A percentile compares a stretch with the other conserved stretches of the same genome.
phyloP scores from a whole-genome alignment of 2,329 filamentous ascomycete genomes.

The Thermothelomyces thermophilus region DNA sequence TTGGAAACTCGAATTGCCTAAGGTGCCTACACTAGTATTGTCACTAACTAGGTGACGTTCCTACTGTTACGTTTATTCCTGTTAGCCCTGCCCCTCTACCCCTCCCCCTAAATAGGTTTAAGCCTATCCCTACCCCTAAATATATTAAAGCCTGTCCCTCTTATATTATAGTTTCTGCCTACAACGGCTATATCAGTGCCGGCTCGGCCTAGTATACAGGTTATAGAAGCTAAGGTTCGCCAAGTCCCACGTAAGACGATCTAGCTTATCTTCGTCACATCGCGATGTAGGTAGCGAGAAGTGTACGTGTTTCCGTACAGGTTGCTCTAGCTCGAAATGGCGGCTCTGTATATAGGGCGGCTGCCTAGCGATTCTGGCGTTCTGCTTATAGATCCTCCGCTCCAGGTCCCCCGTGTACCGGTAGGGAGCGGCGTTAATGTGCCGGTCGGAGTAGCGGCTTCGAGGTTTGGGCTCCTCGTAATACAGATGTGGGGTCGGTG shows the following conservation, averaged over 20 bases:
- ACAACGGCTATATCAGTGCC: constrained; percentile 9
- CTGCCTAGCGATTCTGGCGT: constrained; percentile 1
- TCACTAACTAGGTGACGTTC: too few relatives aligned
- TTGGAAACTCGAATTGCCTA: too few relatives aligned
- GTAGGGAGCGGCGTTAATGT: constrained; percentile 4
- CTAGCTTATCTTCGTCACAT: constrained; percentile 5
- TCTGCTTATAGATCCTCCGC: constrained; percentile 6
- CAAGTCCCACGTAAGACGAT: constrained; percentile 9
- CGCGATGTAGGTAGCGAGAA: constrained; percentile 12
- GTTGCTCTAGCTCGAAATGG: constrained; percentile 11
- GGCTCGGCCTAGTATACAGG: neutral
- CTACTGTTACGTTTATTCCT: too few relatives aligned
- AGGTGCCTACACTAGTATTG: too few relatives aligned
- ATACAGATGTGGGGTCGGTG: neutral
- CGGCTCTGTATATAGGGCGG: neutral
- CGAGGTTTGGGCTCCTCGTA: constrained; percentile 3
- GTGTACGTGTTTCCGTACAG: constrained; percentile 6
- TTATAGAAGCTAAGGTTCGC: constrained; percentile 11
- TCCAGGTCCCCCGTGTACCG: neutral
- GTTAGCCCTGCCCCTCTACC: too few relatives aligned
- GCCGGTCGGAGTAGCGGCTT: constrained; percentile 7
- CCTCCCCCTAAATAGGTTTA: too few relatives aligned
- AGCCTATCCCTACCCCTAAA: too few relatives aligned
- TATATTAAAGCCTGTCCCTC: constrained; percentile 6
- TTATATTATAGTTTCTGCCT: constrained; percentile 6